Base-by-base conservation (phyloP, 2,329 filamentous ascomycete genomes). In the Aspergillus spinulosporus region DNA sequence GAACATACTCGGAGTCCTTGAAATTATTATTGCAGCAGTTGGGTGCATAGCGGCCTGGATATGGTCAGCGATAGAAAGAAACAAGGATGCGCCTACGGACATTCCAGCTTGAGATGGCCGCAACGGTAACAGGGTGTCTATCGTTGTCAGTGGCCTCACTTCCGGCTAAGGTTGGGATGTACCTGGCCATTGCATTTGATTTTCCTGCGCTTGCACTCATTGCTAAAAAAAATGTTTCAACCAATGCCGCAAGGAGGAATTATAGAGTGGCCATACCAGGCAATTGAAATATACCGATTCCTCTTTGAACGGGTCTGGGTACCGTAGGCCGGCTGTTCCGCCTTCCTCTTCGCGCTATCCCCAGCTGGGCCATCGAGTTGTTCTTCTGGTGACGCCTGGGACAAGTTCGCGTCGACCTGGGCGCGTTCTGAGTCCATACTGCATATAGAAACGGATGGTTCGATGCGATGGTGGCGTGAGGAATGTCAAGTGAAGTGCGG, bases 11-110 rank as follows among this genome's bases (percentile, higher is more conserved):
- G 46, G 91, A 92, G 67, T 97, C 92, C 73, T 93, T 94, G 81
- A 96, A 92, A 72, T 84, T 91, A 77, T 85, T 92, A 60, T 74
- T 79, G 71, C 84, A 87, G 76, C 85, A 87, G 66, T 87, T 88
- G 4, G 84, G 84, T 58, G 84, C 82, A 75, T 88, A 88, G 57
- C 84, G 74, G 67, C 83, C 74, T 77, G 50, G 34, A 36, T 9
- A 31, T 14, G 14, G 46, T 52, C 14, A 52, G 29, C n/a, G 37
- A 12, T n/a, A 43, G 28, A 34, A 43, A 26, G 44, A 12, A 21
- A 39, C 32, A 51, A 54, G 43, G 56, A 49, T 46, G 11, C 36
- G 44, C 40, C 42, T 49, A 59, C 63, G 56, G 15, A 76, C 78
- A 88, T 67, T 86, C 84, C 57, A 87, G 77, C 56, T 78, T 80